phyloP scores from a whole-genome alignment of 2,329 filamentous ascomycete species.

The Microcyclosporella mali region DNA sequence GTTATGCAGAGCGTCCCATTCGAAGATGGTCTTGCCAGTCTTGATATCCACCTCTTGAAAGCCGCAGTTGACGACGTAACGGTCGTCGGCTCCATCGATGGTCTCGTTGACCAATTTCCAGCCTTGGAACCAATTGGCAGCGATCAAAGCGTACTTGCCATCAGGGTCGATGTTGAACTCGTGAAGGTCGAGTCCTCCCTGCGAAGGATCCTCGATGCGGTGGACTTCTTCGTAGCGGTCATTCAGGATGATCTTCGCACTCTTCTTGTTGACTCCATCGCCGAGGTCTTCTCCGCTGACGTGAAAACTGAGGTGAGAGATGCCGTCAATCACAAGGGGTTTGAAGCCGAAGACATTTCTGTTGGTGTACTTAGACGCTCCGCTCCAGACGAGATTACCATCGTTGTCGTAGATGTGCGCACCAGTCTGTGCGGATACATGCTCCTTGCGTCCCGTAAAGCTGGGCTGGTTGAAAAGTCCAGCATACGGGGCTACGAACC shows the following conservation, averaged over 20 bases:
- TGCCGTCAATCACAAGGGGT: conserved; percentile 73
- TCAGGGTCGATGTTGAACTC: conserved; percentile 6
- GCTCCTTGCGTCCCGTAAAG: background rate
- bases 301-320: conserved; percentile 65
- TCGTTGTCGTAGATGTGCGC: conserved; percentile 6
- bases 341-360: conserved; percentile 34
- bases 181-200: conserved; percentile 3
- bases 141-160: conserved; percentile 3
- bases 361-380: conserved; percentile 3
- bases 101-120: background rate
- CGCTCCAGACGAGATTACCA: conserved; percentile 2
- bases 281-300: conserved; percentile 4
- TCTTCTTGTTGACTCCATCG: background rate
- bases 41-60: conserved; percentile 38
- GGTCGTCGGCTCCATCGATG: conserved; percentile 2
- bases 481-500: conserved; percentile 16
- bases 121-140: background rate
- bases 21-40: conserved; percentile 31
- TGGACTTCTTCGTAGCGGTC: conserved; percentile 26
- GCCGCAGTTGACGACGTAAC: conserved; percentile 14
- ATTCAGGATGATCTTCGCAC: conserved; percentile 27
- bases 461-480: background rate
- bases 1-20: conserved; percentile 33
- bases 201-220: conserved; percentile 20
- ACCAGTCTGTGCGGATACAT: conserved; percentile 2